A percentile compares a stretch with the other conserved stretches of the same genome.
Evolutionary conservation across 805 yeast species (phyloP).

Genomic region (Pichia heedii): DNA sequence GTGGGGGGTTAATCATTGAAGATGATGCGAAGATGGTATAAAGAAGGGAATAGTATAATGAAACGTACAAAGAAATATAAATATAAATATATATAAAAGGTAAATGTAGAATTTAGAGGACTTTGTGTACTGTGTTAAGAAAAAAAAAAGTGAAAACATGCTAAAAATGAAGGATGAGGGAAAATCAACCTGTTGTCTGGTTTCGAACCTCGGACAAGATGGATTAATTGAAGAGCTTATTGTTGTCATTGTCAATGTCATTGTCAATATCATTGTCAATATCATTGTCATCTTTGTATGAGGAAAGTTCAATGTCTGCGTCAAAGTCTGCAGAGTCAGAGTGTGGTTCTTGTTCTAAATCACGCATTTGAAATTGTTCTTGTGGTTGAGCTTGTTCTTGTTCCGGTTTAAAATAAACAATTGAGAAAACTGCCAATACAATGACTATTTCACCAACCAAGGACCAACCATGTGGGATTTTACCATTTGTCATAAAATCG

Average conservation of each 20-base stretch:
- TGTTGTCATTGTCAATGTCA: not conserved
- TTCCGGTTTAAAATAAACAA: slow-evolving; percentile 38
- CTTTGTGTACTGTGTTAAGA: no score
- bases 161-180: no score
- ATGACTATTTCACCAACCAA: slow-evolving; percentile 62
- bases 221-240: not conserved
- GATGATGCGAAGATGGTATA: not conserved
- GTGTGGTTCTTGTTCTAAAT: slow-evolving; percentile 1
- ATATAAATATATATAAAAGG: no score
- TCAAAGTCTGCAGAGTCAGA: no score
- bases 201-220: no score
- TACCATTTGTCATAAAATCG: slow-evolving; percentile 66
- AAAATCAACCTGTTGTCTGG: no score
- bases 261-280: not conserved
- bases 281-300: not conserved
- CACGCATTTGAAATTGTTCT: not conserved
- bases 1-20: not conserved
- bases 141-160: no score
- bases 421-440: slow-evolving; percentile 52
- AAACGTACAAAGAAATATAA: no score
- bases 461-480: slow-evolving; percentile 62
- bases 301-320: not conserved
- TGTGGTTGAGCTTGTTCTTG: not conserved
- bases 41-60: no score
- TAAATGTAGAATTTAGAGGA: no score